Evolutionary conservation across 2,329 filamentous ascomycete species (phyloP).

Genomic region (Cordyceps cicadae): DNA sequence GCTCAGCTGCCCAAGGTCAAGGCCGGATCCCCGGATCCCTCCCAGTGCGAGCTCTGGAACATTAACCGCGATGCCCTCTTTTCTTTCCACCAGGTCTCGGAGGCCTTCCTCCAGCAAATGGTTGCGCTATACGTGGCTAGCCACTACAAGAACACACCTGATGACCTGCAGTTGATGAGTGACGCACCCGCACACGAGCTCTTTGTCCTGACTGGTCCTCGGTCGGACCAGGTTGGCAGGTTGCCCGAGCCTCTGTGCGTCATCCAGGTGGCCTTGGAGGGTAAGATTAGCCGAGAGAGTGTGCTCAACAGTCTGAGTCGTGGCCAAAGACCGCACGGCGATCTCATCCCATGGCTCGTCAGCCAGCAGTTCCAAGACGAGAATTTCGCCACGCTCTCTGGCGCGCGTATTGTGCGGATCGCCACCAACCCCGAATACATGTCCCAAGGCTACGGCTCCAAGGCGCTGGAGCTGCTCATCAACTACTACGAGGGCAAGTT

Average conservation of each 20-base stretch:
- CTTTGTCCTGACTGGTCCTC: conserved; percentile 84
- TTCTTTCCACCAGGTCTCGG: conserved; percentile 93
- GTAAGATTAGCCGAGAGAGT: conserved; percentile 86
- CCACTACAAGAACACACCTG: conserved; percentile 96
- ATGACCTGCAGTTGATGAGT: conserved; percentile 97
- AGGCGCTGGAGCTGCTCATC: conserved; percentile 74
- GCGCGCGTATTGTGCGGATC: conserved; percentile 85
- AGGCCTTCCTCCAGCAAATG: conserved; percentile 97
- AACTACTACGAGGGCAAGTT: conserved; percentile 97
- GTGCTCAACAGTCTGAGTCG: conserved; percentile 83
- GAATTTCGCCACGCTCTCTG: conserved; percentile 88
- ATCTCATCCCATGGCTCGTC: conserved; percentile 94
- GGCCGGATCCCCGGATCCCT: conserved; percentile 83
- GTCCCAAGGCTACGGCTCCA: conserved; percentile 86
- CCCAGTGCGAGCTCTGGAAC: conserved; percentile 81
- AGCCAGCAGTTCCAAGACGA: conserved; percentile 98
- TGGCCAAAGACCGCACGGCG: conserved; percentile 81
- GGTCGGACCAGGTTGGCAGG: conserved; percentile 65
- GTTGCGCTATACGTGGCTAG: conserved; percentile 94
- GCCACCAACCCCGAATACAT: conserved; percentile 93
- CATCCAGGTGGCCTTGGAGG: conserved; percentile 88
- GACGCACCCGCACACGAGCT: conserved; percentile 95
- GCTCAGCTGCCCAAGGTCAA: conserved; percentile 75
- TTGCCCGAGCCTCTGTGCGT: conserved; percentile 92
- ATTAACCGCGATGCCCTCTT: conserved; percentile 97